Conservation (phyloP, 2,329 filamentous ascomycete genomes). For the Westerdykella aurantiaca region DNA sequence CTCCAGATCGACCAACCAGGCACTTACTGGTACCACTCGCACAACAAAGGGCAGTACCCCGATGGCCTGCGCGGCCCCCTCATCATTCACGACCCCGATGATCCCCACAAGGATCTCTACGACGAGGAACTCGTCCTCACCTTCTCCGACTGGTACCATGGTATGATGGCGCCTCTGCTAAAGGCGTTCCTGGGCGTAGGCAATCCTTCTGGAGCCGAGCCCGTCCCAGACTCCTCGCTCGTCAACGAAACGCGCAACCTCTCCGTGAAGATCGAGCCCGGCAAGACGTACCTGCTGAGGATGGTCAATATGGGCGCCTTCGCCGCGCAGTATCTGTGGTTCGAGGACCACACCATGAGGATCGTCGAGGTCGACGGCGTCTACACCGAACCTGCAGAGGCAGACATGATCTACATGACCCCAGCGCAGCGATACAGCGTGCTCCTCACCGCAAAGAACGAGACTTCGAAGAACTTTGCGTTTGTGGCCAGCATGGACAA, state of each 20-base stretch:
- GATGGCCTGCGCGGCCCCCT: constrained; percentile 65
- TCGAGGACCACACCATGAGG: constrained; percentile 61
- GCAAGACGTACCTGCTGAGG: constrained; percentile 58
- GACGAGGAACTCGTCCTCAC: constrained; percentile 59
- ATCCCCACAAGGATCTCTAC: constrained; percentile 49
- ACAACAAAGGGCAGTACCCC: constrained; percentile 56
- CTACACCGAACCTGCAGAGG: constrained; percentile 54
- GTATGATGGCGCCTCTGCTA: constrained; percentile 45
- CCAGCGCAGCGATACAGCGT: constrained; percentile 68
- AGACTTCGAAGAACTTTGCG: constrained; percentile 53
- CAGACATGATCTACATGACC: constrained; percentile 58
- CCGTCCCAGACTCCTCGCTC: constrained; percentile 59
- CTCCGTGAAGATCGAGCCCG: constrained; percentile 42
- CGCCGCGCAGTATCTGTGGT: constrained; percentile 64
- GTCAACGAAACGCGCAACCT: constrained; percentile 56
- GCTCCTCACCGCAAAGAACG: constrained; percentile 56
- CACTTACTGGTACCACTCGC: constrained; percentile 64
- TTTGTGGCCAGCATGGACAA: constrained; percentile 49
- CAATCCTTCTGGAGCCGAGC: constrained; percentile 59
- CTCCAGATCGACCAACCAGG: constrained; percentile 47
- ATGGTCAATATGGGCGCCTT: constrained; percentile 67
- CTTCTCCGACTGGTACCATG: constrained; percentile 70
- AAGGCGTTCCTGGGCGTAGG: constrained; percentile 26
- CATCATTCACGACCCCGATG: constrained; percentile 56
- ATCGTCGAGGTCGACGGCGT: constrained; percentile 68